Conservation (phyloP, 2,329 filamentous ascomycete genomes). For the Sclerotinia borealis region DNA sequence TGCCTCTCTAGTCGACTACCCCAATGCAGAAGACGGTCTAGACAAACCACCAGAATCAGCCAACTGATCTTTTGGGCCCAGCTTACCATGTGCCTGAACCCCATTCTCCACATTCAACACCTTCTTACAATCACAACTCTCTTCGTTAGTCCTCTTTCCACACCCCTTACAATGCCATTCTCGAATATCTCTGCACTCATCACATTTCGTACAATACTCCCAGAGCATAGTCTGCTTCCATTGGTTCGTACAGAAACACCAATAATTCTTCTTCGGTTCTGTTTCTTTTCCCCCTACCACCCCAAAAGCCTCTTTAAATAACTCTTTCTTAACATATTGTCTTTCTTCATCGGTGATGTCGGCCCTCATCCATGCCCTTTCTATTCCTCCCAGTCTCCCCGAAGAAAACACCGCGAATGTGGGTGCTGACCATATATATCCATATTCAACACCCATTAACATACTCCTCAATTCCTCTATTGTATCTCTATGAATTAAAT, state of each 20-base stretch:
- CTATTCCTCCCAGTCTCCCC: neutral
- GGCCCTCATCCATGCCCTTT: neutral
- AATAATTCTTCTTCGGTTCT: neutral
- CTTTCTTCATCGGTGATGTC: neutral
- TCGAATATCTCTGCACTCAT: neutral
- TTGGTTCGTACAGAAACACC: neutral
- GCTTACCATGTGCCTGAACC: neutral
- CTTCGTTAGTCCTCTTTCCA: neutral
- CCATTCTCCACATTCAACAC: too few species aligned
- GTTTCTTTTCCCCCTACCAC: neutral
- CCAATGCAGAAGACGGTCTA: neutral
- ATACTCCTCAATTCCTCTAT: conserved; percentile 1
- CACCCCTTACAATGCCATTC: neutral
- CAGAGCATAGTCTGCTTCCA: neutral
- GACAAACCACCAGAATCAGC: too few species aligned
- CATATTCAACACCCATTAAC: neutral
- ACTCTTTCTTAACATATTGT: neutral
- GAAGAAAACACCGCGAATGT: neutral
- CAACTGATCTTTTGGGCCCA: too few species aligned
- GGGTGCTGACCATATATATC: neutral
- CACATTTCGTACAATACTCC: neutral
- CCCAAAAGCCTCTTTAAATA: conserved; percentile 1
- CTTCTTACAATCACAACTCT: neutral
- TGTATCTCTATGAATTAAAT: neutral
- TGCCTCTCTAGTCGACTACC: neutral